Conservation (phyloP, 2,329 filamentous ascomycete species). For the Purpureocillium takamizusanense region DNA sequence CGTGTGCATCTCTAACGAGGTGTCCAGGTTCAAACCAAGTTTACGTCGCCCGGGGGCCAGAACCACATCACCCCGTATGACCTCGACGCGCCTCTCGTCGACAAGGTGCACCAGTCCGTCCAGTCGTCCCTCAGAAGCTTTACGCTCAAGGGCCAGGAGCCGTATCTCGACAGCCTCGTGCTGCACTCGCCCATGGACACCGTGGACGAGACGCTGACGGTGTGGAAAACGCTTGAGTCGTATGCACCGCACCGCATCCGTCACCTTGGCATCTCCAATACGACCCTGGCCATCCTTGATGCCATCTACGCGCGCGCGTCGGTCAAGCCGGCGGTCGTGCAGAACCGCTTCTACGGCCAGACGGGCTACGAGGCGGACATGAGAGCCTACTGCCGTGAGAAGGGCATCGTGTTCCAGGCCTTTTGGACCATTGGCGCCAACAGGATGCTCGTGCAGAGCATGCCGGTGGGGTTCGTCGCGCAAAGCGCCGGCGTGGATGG, state of each 20-base stretch:
- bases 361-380: conserved; percentile 52
- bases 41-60: conserved; percentile 57
- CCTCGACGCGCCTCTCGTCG: conserved; percentile 42
- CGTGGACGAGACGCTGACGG: conserved; percentile 43
- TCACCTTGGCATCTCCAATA: conserved; percentile 68
- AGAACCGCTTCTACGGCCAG: conserved; percentile 62
- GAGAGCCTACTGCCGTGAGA: conserved; percentile 38
- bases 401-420: conserved; percentile 37
- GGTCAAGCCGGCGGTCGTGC: conserved; percentile 49
- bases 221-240: conserved; percentile 56
- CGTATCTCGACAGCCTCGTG: conserved; percentile 65
- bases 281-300: conserved; percentile 46
- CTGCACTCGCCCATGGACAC: conserved; percentile 51
- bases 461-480: conserved; percentile 42
- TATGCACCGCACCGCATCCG: conserved; percentile 58
- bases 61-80: conserved; percentile 55
- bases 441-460: conserved; percentile 22
- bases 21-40: conserved; percentile 71
- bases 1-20: background rate
- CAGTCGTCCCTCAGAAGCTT: conserved; percentile 58
- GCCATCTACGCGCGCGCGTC: conserved; percentile 36
- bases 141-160: conserved; percentile 23
- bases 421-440: conserved; percentile 48
- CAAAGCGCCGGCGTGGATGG: conserved; percentile 22
- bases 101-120: conserved; percentile 61